Percentiles rank a stretch among this genome's conserved stretches.
Evolutionary conservation across 108 stramenopile species (phyloP).

Genomic region (Mediolabrus comicus): DNA sequence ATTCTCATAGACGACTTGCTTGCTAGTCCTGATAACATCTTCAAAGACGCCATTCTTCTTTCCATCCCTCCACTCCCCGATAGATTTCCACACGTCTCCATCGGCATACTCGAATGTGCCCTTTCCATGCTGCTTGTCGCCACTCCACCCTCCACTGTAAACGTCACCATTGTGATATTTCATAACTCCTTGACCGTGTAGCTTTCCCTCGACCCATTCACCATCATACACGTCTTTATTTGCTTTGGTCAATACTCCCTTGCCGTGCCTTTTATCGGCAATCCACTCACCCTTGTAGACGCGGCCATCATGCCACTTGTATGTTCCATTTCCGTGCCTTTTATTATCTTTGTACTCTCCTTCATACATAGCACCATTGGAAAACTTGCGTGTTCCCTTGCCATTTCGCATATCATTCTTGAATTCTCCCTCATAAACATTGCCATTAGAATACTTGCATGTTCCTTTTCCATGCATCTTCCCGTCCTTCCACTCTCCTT

Average conservation of each 20-base stretch:
- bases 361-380: slow-evolving; percentile 52
- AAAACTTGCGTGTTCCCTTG: slow-evolving; percentile 19
- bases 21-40: background rate
- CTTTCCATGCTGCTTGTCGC: slow-evolving; percentile 23
- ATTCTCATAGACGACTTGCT: background rate
- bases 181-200: slow-evolving; percentile 32
- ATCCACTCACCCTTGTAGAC: slow-evolving; percentile 44
- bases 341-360: slow-evolving; percentile 47
- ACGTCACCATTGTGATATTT: slow-evolving; percentile 36
- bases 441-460: slow-evolving; percentile 21
- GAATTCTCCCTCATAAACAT: slow-evolving; percentile 42
- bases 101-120: slow-evolving; percentile 9
- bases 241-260: slow-evolving; percentile 9
- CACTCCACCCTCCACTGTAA: slow-evolving; percentile 22
- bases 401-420: slow-evolving; percentile 42
- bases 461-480: slow-evolving; percentile 50
- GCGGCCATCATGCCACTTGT: slow-evolving; percentile 47
- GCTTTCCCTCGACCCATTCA: slow-evolving; percentile 3
- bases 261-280: slow-evolving; percentile 50
- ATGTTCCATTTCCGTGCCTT: slow-evolving; percentile 47
- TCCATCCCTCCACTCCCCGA: slow-evolving; percentile 35
- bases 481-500: slow-evolving; percentile 47
- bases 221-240: slow-evolving; percentile 10
- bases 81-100: background rate
- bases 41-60: slow-evolving; percentile 31